A percentile compares a stretch with the other conserved stretches of the same genome.
phyloP scores from a whole-genome alignment of 495 filamentous ascomycete genomes.

The Penicillium bovifimosum region DNA sequence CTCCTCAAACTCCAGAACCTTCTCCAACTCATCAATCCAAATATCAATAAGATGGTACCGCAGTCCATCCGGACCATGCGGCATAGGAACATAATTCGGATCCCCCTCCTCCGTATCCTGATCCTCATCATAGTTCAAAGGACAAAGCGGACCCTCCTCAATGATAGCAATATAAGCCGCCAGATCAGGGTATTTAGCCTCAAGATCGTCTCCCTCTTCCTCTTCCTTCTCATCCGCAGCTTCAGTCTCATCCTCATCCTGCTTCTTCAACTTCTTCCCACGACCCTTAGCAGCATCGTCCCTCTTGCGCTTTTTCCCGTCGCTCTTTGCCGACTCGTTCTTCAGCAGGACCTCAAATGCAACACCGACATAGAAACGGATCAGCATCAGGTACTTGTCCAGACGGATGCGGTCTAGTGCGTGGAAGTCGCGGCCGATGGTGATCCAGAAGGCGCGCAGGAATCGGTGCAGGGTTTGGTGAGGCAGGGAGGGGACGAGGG shows the following conservation, averaged over 20 bases:
- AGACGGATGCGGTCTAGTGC: slow-evolving; percentile 79
- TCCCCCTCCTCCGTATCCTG: slow-evolving; percentile 26
- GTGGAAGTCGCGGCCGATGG: slow-evolving; percentile 75
- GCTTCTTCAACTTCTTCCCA: slow-evolving; percentile 39
- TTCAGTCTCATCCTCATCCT: slow-evolving; percentile 8
- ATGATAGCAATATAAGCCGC: slow-evolving; percentile 39
- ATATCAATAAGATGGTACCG: slow-evolving; percentile 86
- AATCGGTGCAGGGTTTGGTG: slow-evolving; percentile 47
- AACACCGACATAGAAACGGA: slow-evolving; percentile 68
- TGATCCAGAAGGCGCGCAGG: slow-evolving; percentile 82
- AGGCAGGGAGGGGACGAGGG: slow-evolving; percentile 61
- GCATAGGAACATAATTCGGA: slow-evolving; percentile 37
- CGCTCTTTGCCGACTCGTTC: slow-evolving; percentile 13
- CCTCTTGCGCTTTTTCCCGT: slow-evolving; percentile 29
- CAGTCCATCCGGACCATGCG: slow-evolving; percentile 66
- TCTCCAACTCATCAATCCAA: slow-evolving; percentile 81
- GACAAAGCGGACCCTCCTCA: slow-evolving; percentile 40
- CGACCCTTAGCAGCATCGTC: slow-evolving; percentile 31
- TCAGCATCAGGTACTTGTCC: slow-evolving; percentile 87
- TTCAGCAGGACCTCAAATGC: slow-evolving; percentile 51
- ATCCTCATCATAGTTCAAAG: slow-evolving; percentile 40
- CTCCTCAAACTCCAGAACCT: slow-evolving; percentile 51
- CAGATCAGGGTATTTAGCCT: slow-evolving; percentile 38
- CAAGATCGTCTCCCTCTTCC: slow-evolving; percentile 28
- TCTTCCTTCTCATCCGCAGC: slow-evolving; percentile 7